Base-by-base conservation (phyloP, 768 basidiomycete genomes). In the Lactifluus subvellereus region DNA sequence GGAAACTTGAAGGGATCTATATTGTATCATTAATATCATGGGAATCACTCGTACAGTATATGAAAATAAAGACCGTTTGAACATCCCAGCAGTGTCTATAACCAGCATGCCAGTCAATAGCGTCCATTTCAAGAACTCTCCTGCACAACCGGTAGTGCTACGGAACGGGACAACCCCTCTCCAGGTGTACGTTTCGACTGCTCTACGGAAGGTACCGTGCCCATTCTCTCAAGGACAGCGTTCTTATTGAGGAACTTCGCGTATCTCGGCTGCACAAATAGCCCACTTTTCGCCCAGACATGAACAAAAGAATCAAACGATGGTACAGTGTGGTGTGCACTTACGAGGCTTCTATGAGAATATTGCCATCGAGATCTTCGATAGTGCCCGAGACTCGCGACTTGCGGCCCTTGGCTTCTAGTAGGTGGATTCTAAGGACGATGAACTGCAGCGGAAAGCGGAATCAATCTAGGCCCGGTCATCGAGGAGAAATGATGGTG, bases 181-280 rank as follows among this genome's bases (percentile, higher is more conserved):
- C 40, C 59, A 30, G 55, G 47, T 51, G 40, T 11, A 49, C 51
- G 59, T 32, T 27, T 48, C 13, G 56, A 38, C 54, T 69, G 68
- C 43, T 62, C 66, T 6, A 63, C 54, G 9, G 68, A 59, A 13
- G 69, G 59, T 16, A 83, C 82, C 57, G 82, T 80, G 7, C 92
- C 91, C 75, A 94, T 80, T 1, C 83, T 80, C 65, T 87, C 82
- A 59, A 79, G 80, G 1, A 93, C 73, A 3, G 80, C 78, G 1
- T 74, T 76, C 42, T 81, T 80, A 67, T 85, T 84, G 32, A 97
- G 78, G 54, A 94, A 77, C 60, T 86, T 84, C 2, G 94, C 89
- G 69, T 95, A 94, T 61, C 84, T 85, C 1, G 95, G 95, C 69
- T 98, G 93, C 14, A 98, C 84, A 69, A 96, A 97, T 42, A 87